Base-by-base conservation (phyloP, 2,329 filamentous ascomycete genomes). In the Colletotrichum spinosum region DNA sequence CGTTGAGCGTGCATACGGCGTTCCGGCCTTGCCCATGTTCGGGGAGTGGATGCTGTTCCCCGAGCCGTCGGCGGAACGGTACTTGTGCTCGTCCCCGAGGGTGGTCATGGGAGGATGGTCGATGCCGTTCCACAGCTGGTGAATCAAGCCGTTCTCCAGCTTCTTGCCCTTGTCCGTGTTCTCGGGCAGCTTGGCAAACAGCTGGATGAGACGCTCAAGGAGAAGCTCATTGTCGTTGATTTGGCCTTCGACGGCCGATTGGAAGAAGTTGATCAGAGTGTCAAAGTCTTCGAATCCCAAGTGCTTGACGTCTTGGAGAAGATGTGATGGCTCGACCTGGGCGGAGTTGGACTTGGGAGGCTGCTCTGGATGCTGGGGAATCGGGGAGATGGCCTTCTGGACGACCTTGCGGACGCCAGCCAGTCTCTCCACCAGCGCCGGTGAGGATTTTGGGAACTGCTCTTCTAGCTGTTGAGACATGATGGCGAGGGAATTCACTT, bases 251-350 rank as follows among this genome's bases (percentile, higher is more conserved):
- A 68, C 65, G 33, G 57, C 67, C 2, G 64, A 57, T 17, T 44
- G 13, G 41, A 69, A 58, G 42, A 70, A 68, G n/a, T 67, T 42
- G 49, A 54, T 46, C 8, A 70, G 55, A 2, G 68, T 70, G 9
- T 69, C 67, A 11, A 69, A 46, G 41, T 70, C 68, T n/a, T 68
- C 57, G 44, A 70, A 70, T 34, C 68, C 68, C 12, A 70, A 60
- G 10, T 57, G 53, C 46, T 66, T 67, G 41, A 69, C 33, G 35
- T 70, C 68, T n/a, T 66, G 59, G 15, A 70, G 33, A 11, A 70
- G 8, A 10, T 64, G 35, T 6, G 53, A 60, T 0, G 68, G 67
- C n/a, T 60, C 63, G 15, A 37, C 13, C 37, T 57, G 37, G 41
- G 49, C 51, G 6, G 44, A 17, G 44, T 44, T 38, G 39, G 55